Evolutionary conservation across 805 yeast species (phyloP), one percentile per base, ranked within the genome.

Genomic region (Nakazawaea wickerhamii): DNA sequence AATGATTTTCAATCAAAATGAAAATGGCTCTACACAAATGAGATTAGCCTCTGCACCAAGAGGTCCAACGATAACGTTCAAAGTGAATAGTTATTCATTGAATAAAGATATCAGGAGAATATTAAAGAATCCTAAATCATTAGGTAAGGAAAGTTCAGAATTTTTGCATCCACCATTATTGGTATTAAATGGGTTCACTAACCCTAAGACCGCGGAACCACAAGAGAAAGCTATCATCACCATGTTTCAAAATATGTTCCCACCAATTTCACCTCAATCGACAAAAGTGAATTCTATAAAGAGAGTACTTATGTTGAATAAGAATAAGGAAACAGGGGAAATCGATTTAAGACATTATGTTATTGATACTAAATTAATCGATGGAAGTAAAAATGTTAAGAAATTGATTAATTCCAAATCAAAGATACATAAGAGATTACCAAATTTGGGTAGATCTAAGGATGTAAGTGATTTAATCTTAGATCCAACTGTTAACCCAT

Each of bases 181-280:
- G 48, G 98, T 93, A 2, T 70, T 93, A 71, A 91, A 93, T 62
- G 95, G 95, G n/a, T 93, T 93, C 59, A 67, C 68, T 30, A 81
- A 82, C 43, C 82, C 86, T 32, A 68, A 72, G 40, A 77, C 75
- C 44, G 78, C 82, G 17, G 75, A 70, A 28, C 73, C 77, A 28
- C 80, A 81, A 51, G 98, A 91, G 60, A 86, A 88, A 54, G 71
- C 91, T 48, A 60, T 89, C 44, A 79, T 95, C 23, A 86, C 97
- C 3, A 80, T 89, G 68, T 87, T 93, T 66, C 99, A 93, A 64
- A 89, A 88, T 65, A 79, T 93, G 78, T 87, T 91, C 61, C 99
- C 99, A 5, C 87, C 99, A 17, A 82, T 93, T 50, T 83, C 88
- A 46, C 97, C 96, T 3, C 87, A 87, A 50, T 65, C 69, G 44